Base-by-base conservation (phyloP, 1,139 yeast genomes). In the Geotrichum cucujoidarum region DNA sequence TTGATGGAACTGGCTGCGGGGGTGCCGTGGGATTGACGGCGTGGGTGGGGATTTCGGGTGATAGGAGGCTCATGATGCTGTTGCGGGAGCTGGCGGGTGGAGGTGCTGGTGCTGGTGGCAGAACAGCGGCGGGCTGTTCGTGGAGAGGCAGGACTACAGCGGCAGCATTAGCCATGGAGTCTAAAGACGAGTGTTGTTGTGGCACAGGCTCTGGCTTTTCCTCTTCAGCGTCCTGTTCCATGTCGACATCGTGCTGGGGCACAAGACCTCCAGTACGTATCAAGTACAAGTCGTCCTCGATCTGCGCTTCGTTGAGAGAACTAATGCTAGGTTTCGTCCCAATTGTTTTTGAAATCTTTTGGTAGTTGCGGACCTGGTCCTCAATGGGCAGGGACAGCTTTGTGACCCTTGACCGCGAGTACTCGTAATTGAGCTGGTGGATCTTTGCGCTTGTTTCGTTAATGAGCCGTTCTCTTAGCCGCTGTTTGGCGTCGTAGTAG, bases 381-480 rank as follows among this genome's bases (percentile, higher is more conserved):
- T 22, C 36, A 22, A 30, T 43, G 30, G 43, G 36, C 3, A 40
- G 37, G 3, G 43, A 31, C 20, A 40, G 37, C 13, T 43, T 43
- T 8, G 40, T 38, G 5, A 37, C 31, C n/a, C 27, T 25, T 10
- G 37, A 30, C 27, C 32, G 35, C 30, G 32, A n/a, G 31, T 45
- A 40, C 44, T 55, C 58, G 25, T 40, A 51, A 43, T 43, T 41
- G n/a, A 57, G 49, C 29, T 44, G 41, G 10, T 44, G 18, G 37
- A 57, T 48, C 35, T 49, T 40, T 16, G 36, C 45, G 39, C 39
- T 46, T n/a, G 46, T 31, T 20, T 51, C 41, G 14, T 21, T 18
- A 27, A 48, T 43, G 22, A 36, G 34, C 25, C 24, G 30, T 16
- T 43, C 46, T 17, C 27, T 36, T 14, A 43, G 41, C 18, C 36